These are phyloP conservation scores for Fusarium brachygibbosum DNA, from an alignment of 2,329 filamentous ascomycete genomes.

Conservation along the genomic window DNA sequence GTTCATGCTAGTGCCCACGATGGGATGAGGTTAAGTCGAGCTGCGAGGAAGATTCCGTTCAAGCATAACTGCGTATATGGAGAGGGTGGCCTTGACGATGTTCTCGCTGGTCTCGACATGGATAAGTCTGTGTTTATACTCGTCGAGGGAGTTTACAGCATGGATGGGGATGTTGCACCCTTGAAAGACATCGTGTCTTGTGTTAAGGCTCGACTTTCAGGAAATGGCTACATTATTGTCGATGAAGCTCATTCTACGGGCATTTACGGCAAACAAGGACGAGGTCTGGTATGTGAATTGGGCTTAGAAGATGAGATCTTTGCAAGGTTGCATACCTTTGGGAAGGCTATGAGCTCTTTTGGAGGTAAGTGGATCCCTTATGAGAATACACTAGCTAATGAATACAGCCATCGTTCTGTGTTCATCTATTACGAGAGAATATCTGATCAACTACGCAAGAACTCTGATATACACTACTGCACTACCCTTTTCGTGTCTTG, in stretches of 20 bases:
- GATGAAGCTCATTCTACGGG: slow-evolving; percentile 79
- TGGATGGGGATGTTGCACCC: slow-evolving; percentile 83
- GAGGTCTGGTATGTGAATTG: slow-evolving; percentile 69
- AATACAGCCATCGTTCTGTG: slow-evolving; percentile 69
- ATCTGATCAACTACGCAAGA: slow-evolving; percentile 82
- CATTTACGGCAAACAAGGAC: slow-evolving; percentile 67
- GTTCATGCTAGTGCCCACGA: slow-evolving; percentile 85
- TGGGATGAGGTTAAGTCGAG: slow-evolving; percentile 77
- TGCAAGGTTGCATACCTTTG: slow-evolving; percentile 74
- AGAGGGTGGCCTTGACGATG: slow-evolving; percentile 44
- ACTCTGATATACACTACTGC: slow-evolving; percentile 81
- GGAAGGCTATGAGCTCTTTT: slow-evolving; percentile 75
- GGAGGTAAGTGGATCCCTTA: slow-evolving; percentile 69
- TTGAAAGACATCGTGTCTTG: slow-evolving; percentile 70
- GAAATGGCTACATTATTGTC: slow-evolving; percentile 73
- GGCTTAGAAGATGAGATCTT: slow-evolving; percentile 69
- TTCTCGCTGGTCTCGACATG: slow-evolving; percentile 52
- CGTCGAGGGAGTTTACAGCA: slow-evolving; percentile 81
- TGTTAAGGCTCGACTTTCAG: slow-evolving; percentile 69
- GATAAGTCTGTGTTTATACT: slow-evolving; percentile 74
- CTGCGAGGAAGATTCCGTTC: slow-evolving; percentile 64
- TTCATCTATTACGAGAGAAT: slow-evolving; percentile 68
- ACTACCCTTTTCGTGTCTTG: slow-evolving; percentile 72
- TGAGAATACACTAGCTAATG: not conserved
- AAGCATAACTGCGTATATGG: slow-evolving; percentile 65